A percentile compares a stretch with the other conserved stretches of the same genome.
These are phyloP conservation scores for Verticillium nonalfalfae DNA, from an alignment of 2,329 filamentous ascomycete species.

Conservation along the genomic window DNA sequence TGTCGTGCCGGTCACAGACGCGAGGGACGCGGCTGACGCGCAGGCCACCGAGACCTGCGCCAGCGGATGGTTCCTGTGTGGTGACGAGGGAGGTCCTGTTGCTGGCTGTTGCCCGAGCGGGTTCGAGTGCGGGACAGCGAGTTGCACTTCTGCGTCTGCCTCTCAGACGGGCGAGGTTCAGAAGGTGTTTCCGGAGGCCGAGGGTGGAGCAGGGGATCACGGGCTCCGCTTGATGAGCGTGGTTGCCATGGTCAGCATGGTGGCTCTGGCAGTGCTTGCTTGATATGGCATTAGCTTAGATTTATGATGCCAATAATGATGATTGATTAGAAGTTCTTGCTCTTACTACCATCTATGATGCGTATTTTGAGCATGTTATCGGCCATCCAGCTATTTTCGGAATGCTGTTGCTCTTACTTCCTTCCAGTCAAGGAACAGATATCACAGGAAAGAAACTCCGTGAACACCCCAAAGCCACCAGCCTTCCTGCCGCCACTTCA, in stretches of 20 bases:
- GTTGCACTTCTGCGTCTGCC: constrained; percentile 55
- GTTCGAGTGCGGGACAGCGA: constrained; percentile 65
- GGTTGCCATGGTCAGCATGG: not conserved
- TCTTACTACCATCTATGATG: not conserved
- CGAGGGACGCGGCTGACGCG: constrained; percentile 31
- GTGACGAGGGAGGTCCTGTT: constrained; percentile 47
- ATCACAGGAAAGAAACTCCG: no score
- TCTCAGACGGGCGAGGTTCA: constrained; percentile 50
- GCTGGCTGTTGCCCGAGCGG: constrained; percentile 82
- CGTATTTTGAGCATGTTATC: no score
- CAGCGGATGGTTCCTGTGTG: constrained; percentile 70
- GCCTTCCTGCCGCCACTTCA: no score
- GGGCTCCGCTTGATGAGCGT: not conserved
- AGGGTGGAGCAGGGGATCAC: not conserved
- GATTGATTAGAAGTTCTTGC: not conserved
- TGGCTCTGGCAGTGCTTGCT: not conserved
- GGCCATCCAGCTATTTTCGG: no score
- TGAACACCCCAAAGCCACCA: no score
- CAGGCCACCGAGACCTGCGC: constrained; percentile 54
- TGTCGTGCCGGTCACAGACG: constrained; percentile 51
- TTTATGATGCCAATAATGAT: not conserved
- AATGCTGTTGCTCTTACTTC: no score
- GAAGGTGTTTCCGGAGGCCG: constrained; percentile 37
- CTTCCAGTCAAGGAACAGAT: no score
- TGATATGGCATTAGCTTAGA: not conserved